These are phyloP conservation scores for Amoeboaphelidium protococcarum DNA, from an alignment of 371 early-diverging fungal species.

Conservation along the genomic window DNA sequence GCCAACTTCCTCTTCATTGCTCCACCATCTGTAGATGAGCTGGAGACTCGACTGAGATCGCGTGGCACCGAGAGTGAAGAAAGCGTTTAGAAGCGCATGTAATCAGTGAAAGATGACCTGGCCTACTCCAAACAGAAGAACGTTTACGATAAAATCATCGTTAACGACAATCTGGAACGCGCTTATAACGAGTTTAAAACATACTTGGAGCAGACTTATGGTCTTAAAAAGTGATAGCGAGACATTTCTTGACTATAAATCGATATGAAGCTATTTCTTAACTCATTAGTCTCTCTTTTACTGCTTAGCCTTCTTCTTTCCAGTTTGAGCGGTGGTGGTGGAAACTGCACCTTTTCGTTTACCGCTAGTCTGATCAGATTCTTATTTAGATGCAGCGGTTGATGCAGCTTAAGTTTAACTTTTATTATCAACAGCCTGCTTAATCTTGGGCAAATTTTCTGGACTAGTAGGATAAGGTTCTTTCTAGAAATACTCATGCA, in stretches of 20 bases:
- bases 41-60: slow-evolving; percentile 49
- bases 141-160: slow-evolving; percentile 39
- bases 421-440: no score
- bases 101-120: slow-evolving; percentile 41
- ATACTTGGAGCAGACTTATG: no score
- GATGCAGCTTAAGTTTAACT: no score
- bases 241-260: no score
- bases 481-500: slow-evolving; percentile 72
- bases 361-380: no score
- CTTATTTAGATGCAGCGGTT: no score
- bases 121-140: slow-evolving; percentile 45
- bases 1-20: background rate
- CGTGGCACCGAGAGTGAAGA: slow-evolving; percentile 71
- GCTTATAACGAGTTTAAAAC: slow-evolving; percentile 43
- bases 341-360: no score
- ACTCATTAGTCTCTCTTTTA: no score
- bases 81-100: slow-evolving; percentile 34
- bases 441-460: slow-evolving; percentile 36
- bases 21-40: slow-evolving; percentile 11
- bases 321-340: no score
- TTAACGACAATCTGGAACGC: slow-evolving; percentile 56
- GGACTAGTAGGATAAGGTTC: slow-evolving; percentile 61
- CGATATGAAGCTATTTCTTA: no score
- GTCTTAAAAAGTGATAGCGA: no score
- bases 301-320: no score